phyloP scores from a whole-genome alignment of 495 filamentous ascomycete species.

The Xylaria palmicola region DNA sequence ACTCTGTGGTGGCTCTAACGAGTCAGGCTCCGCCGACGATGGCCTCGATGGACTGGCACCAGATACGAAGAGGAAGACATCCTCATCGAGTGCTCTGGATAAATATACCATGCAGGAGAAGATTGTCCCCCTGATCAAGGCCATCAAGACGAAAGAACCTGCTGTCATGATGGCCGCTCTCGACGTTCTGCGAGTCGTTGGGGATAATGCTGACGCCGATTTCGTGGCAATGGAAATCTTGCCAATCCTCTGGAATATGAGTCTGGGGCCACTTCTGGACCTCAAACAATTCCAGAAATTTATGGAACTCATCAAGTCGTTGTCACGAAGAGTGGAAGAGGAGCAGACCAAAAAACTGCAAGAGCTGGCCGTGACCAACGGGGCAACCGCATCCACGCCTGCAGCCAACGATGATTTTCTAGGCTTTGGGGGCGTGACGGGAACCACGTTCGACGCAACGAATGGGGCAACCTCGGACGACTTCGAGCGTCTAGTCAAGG shows the following conservation, averaged over 20 bases:
- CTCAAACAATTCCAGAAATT: constrained; percentile 83
- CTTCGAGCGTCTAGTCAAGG: constrained; percentile 86
- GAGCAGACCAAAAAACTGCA: constrained; percentile 86
- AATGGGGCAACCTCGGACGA: constrained; percentile 62
- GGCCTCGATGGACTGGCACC: constrained; percentile 66
- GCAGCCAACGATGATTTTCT: constrained; percentile 55
- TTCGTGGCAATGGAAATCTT: constrained; percentile 90
- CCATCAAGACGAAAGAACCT: constrained; percentile 95
- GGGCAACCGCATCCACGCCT: constrained; percentile 30
- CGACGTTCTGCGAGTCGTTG: constrained; percentile 78
- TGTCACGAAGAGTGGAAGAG: constrained; percentile 78
- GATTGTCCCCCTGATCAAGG: constrained; percentile 84
- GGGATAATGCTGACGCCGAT: constrained; percentile 80
- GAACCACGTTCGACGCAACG: constrained; percentile 46
- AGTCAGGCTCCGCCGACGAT: constrained; percentile 53
- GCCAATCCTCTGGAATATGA: constrained; percentile 88
- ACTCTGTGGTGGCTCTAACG: constrained; percentile 74
- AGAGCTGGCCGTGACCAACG: constrained; percentile 62
- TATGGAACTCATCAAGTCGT: constrained; percentile 78
- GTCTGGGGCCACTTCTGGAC: constrained; percentile 82
- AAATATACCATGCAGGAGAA: constrained; percentile 98
- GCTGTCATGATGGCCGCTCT: constrained; percentile 96
- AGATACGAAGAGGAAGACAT: constrained; percentile 54
- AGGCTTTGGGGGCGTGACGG: constrained; percentile 53
- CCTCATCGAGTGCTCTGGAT: constrained; percentile 74